Conservation (phyloP, 1,284 basidiomycete species). For the Irpex sp. region DNA sequence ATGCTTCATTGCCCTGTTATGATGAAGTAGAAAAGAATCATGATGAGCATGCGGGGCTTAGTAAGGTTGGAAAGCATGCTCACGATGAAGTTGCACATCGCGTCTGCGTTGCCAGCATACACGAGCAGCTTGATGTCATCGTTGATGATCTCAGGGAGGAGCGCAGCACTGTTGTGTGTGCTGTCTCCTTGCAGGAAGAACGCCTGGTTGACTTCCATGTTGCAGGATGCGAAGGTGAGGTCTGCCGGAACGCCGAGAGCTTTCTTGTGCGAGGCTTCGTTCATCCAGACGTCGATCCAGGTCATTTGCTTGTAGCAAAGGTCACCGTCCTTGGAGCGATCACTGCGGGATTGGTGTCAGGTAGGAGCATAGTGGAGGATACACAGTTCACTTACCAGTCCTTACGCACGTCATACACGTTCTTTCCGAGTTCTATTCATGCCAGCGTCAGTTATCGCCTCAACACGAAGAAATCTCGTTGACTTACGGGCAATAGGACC, state of each 20-base stretch:
- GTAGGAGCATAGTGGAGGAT: neutral
- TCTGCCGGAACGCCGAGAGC: slow-evolving; percentile 70
- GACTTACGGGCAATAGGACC: slow-evolving; percentile 58
- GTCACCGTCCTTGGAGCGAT: slow-evolving; percentile 62
- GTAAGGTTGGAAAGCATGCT: slow-evolving; percentile 22
- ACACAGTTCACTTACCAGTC: slow-evolving; percentile 42
- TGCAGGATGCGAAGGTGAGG: slow-evolving; percentile 53
- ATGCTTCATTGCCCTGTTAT: slow-evolving; percentile 64
- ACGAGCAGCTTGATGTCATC: slow-evolving; percentile 75
- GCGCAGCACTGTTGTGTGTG: slow-evolving; percentile 71
- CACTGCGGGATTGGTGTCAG: slow-evolving; percentile 19
- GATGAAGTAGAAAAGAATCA: neutral
- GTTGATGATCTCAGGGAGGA: slow-evolving; percentile 75
- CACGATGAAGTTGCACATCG: slow-evolving; percentile 78
- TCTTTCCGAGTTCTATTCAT: slow-evolving; percentile 54
- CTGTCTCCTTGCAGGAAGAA: slow-evolving; percentile 76
- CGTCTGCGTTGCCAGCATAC: slow-evolving; percentile 75
- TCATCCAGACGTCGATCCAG: slow-evolving; percentile 82
- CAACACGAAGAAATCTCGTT: neutral
- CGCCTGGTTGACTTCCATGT: slow-evolving; percentile 60
- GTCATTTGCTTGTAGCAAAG: slow-evolving; percentile 77
- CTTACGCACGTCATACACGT: slow-evolving; percentile 83
- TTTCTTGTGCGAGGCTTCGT: slow-evolving; percentile 65
- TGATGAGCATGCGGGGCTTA: neutral
- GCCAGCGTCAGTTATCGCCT: neutral